These are phyloP conservation scores for Prototheca wickerhamii DNA, from an alignment of 163 green algal species.

Conservation along the genomic window DNA sequence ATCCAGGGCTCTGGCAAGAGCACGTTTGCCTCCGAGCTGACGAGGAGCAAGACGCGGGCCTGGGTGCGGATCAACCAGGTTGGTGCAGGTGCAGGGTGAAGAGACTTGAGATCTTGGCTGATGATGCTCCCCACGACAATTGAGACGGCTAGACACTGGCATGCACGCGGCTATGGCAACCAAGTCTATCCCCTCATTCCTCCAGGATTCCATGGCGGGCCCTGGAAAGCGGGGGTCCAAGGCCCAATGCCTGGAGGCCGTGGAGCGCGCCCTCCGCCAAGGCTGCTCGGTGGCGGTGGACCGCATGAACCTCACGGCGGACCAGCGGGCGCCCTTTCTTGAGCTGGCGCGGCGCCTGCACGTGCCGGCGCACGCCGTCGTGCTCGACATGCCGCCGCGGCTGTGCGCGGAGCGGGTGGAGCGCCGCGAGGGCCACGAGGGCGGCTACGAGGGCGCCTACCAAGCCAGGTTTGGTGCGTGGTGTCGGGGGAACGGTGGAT, in stretches of 20 bases:
- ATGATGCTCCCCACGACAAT: no score
- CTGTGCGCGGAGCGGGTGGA: conserved; percentile 24
- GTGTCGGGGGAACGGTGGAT: neutral
- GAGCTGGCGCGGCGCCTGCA: conserved; percentile 17
- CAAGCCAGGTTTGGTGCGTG: neutral
- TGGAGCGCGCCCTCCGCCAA: conserved; percentile 6
- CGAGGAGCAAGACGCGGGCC: neutral
- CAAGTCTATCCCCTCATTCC: neutral
- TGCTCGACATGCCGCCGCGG: conserved; percentile 27
- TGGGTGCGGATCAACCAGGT: conserved; percentile 47
- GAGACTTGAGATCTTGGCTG: no score
- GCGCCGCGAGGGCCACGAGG: conserved; percentile 20
- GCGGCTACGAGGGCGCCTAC: conserved; percentile 16
- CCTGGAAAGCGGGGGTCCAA: conserved; percentile 21
- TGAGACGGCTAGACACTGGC: neutral
- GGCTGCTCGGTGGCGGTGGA: conserved; percentile 17
- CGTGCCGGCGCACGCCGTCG: conserved; percentile 28
- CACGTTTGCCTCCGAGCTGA: conserved; percentile 35
- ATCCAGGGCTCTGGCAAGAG: conserved; percentile 39
- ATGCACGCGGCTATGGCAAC: neutral
- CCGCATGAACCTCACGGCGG: conserved; percentile 28
- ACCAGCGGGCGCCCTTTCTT: conserved; percentile 40
- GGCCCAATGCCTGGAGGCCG: conserved; percentile 34
- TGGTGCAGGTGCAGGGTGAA: neutral
- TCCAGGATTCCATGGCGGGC: conserved; percentile 17